Conservation (phyloP, 164 flowering plant species). For the Buxus sempervirens region DNA sequence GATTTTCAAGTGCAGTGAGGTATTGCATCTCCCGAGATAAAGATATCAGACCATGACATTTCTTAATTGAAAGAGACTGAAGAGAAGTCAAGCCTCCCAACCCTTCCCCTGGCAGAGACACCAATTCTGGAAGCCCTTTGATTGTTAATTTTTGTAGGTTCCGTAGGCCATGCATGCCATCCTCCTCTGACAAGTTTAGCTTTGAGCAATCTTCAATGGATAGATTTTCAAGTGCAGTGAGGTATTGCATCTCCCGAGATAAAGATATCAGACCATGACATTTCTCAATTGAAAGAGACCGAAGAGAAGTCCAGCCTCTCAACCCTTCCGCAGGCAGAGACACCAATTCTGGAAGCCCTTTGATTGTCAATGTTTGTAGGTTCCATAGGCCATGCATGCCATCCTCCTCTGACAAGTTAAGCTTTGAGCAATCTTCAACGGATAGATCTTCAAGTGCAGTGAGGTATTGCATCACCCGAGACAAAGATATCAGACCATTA, state of each 20-base stretch:
- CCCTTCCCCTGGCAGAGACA: not conserved
- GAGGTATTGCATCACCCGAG: not conserved
- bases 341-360: no score
- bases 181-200: not conserved
- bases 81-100: not conserved
- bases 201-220: no score
- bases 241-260: no score
- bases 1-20: not conserved
- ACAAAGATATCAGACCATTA: not conserved
- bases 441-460: no score
- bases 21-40: not conserved
- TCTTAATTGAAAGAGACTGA: not conserved
- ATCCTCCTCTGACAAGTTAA: no score
- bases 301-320: no score
- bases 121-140: not conserved
- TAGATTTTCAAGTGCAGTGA: not conserved
- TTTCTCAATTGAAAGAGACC: no score
- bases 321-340: no score
- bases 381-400: no score
- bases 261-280: no score
- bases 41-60: not conserved
- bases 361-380: no score
- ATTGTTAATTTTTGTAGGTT: not conserved
- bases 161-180: not conserved
- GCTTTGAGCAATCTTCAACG: no score